phyloP scores from a whole-genome alignment of 2,329 filamentous ascomycete species.

The Ramichloridium luteum region DNA sequence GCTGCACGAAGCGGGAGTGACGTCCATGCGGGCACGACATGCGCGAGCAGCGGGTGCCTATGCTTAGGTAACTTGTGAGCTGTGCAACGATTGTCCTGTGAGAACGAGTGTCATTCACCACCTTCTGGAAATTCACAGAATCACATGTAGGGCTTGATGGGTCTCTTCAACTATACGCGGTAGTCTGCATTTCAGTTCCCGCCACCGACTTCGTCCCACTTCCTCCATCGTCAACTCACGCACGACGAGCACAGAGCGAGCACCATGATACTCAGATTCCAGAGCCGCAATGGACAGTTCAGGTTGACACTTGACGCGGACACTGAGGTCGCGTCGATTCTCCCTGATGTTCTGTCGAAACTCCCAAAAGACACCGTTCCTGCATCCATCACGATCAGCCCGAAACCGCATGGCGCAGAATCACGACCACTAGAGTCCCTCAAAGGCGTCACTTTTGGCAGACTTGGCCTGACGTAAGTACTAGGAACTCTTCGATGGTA shows the following conservation, averaged over 20 bases:
- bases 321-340: constrained; percentile 54
- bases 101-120: too few species aligned
- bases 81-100: too few species aligned
- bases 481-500: constrained; percentile 13
- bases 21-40: too few species aligned
- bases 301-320: constrained; percentile 65
- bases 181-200: too few species aligned
- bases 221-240: constrained; percentile 2
- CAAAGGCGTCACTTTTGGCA: constrained; percentile 42
- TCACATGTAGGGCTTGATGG: too few species aligned
- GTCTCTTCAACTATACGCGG: too few species aligned
- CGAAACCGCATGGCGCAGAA: constrained; percentile 48
- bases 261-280: constrained; percentile 71
- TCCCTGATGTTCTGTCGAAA: constrained; percentile 45
- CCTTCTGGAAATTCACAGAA: too few species aligned
- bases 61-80: too few species aligned
- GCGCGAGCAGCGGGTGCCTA: too few species aligned
- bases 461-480: constrained; percentile 44
- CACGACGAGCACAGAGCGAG: constrained; percentile 9
- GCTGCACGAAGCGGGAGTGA: too few species aligned
- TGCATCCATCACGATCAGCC: constrained; percentile 45
- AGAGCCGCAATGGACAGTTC: constrained; percentile 86
- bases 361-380: constrained; percentile 45
- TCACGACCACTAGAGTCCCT: constrained; percentile 41
- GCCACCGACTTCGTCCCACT: constrained; percentile 4